Evolutionary conservation across 768 basidiomycete species (phyloP).

Genomic region (Amanita exitialis): DNA sequence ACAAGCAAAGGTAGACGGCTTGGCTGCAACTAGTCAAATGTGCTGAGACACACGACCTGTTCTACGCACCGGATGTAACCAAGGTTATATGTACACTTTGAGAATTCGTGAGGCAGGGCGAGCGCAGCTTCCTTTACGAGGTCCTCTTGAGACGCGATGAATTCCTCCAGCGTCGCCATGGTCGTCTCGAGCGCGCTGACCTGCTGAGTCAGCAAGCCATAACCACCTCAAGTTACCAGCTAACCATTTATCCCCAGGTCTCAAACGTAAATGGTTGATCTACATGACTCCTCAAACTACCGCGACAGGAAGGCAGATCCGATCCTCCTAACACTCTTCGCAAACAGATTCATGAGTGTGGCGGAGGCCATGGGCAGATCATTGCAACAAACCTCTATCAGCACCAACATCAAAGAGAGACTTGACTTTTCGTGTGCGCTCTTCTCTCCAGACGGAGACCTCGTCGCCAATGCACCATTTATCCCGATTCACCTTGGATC

Average conservation of each 20-base stretch:
- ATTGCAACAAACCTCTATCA: conserved; percentile 83
- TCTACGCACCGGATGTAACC: conserved; percentile 41
- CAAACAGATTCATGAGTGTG: conserved; percentile 96
- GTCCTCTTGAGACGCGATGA: conserved; percentile 35
- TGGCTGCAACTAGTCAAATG: conserved; percentile 33
- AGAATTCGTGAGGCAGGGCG: conserved; percentile 56
- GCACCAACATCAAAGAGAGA: conserved; percentile 93
- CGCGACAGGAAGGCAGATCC: conserved; percentile 56
- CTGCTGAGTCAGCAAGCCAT: conserved; percentile 1
- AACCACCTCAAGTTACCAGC: too few species aligned
- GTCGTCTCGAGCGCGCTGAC: not conserved
- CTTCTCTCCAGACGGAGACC: conserved; percentile 89
- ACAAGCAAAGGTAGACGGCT: conserved; percentile 73
- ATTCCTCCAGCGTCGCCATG: conserved; percentile 30
- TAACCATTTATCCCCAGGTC: not conserved
- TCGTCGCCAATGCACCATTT: conserved; percentile 92
- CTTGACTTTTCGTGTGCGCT: conserved; percentile 93
- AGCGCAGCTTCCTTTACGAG: conserved; percentile 41
- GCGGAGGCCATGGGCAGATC: conserved; percentile 94
- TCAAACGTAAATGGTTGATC: not conserved
- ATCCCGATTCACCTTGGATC: conserved; percentile 83
- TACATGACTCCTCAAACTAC: not conserved
- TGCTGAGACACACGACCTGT: not conserved
- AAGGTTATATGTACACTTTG: conserved; percentile 51
- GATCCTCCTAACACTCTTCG: conserved; percentile 83